These are phyloP conservation scores for Penicillium griseofulvum DNA, from an alignment of 2,329 filamentous ascomycete genomes.

Conservation along the genomic window DNA sequence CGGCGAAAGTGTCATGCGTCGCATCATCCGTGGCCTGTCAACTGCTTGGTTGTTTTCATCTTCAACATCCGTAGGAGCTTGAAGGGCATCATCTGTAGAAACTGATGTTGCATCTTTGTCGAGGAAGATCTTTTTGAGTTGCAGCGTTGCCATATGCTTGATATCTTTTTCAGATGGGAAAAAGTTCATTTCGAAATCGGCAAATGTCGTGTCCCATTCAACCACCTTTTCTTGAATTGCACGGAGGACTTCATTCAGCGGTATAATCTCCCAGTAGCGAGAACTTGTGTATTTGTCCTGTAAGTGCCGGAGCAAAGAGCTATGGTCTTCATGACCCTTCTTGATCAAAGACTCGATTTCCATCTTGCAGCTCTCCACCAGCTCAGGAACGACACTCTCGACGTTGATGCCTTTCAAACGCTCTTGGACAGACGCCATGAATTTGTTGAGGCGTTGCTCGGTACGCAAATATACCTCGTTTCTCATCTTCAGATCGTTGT, in stretches of 20 bases:
- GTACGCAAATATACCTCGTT: conserved; percentile 84
- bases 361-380: conserved; percentile 73
- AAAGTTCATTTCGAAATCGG: conserved; percentile 88
- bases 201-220: conserved; percentile 88
- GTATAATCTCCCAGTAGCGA: conserved; percentile 95
- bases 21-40: conserved; percentile 34
- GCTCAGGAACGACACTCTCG: conserved; percentile 85
- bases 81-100: conserved; percentile 64
- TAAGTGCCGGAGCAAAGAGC: conserved; percentile 68
- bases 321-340: conserved; percentile 80
- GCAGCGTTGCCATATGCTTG: conserved; percentile 81
- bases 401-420: conserved; percentile 85
- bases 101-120: conserved; percentile 77
- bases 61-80: conserved; percentile 40
- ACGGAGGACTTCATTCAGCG: conserved; percentile 82
- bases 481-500: conserved; percentile 85
- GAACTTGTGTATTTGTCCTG: conserved; percentile 90
- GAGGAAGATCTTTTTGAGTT: conserved; percentile 91
- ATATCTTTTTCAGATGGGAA: conserved; percentile 96
- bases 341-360: conserved; percentile 77
- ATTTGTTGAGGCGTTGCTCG: conserved; percentile 77
- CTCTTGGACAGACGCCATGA: conserved; percentile 81
- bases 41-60: conserved; percentile 27
- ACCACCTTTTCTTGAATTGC: conserved; percentile 90
- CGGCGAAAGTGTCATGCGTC: conserved; percentile 51